Conservation (phyloP, 2,329 filamentous ascomycete genomes). For the Leptographium flavum region DNA sequence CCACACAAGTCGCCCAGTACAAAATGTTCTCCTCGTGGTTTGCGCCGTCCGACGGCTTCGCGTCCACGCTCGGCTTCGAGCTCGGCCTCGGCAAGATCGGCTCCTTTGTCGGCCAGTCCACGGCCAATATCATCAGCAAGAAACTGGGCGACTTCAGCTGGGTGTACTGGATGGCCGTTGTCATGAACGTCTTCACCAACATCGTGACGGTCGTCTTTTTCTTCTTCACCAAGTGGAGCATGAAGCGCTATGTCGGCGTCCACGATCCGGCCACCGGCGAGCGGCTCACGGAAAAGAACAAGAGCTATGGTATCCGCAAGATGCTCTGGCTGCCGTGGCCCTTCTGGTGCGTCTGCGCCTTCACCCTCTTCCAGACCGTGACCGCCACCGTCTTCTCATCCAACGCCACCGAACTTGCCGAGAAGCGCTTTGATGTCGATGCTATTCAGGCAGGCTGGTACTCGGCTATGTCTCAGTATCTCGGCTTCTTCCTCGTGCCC, state of each 20-base stretch:
- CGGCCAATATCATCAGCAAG: slow-evolving; percentile 10
- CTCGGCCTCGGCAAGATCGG: slow-evolving; percentile 47
- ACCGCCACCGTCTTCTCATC: slow-evolving; percentile 37
- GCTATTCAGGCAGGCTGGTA: slow-evolving; percentile 47
- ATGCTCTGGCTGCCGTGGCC: slow-evolving; percentile 43
- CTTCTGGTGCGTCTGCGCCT: slow-evolving; percentile 40
- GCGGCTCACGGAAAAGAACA: slow-evolving; percentile 42
- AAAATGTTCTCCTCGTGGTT: slow-evolving; percentile 54
- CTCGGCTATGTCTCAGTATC: slow-evolving; percentile 38
- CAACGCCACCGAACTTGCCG: slow-evolving; percentile 46
- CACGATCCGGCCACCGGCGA: slow-evolving; percentile 44
- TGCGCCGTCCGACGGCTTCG: slow-evolving; percentile 45
- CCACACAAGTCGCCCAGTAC: slow-evolving; percentile 50
- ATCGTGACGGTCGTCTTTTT: slow-evolving; percentile 33
- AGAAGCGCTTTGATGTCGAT: slow-evolving; percentile 42
- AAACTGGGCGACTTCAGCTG: slow-evolving; percentile 40
- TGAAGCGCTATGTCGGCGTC: slow-evolving; percentile 28
- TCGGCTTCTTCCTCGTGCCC: slow-evolving; percentile 43
- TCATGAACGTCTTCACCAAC: slow-evolving; percentile 52
- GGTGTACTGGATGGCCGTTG: slow-evolving; percentile 47
- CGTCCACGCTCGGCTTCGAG: slow-evolving; percentile 45
- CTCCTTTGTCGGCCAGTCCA: slow-evolving; percentile 39
- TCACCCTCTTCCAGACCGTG: slow-evolving; percentile 44
- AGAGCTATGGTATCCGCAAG: slow-evolving; percentile 40
- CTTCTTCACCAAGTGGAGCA: slow-evolving; percentile 34